These are phyloP conservation scores for Krasilnikovozyma curviuscula DNA, from an alignment of 768 basidiomycete genomes.

Conservation along the genomic window DNA sequence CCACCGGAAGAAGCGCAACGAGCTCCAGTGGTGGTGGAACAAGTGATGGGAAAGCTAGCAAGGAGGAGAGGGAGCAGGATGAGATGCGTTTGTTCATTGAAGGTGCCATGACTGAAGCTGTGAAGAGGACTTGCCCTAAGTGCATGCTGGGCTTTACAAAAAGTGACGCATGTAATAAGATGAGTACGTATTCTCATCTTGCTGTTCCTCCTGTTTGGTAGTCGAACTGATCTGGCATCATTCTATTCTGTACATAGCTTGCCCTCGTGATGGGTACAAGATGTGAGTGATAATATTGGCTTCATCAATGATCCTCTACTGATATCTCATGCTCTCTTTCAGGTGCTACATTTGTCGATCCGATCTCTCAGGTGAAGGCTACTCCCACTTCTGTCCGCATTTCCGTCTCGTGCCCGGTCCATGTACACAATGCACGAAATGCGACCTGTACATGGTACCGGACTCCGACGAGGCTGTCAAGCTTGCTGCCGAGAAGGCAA, in stretches of 20 bases:
- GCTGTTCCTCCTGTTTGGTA: background rate
- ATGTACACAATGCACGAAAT: constrained; percentile 5
- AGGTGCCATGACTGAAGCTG: constrained; percentile 8
- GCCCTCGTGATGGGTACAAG: constrained; percentile 10
- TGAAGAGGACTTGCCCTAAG: constrained; percentile 5
- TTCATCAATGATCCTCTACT: too few species aligned
- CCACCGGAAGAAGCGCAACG: too few species aligned
- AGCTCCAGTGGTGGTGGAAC: too few species aligned
- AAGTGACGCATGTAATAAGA: constrained; percentile 9
- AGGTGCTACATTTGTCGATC: constrained; percentile 10
- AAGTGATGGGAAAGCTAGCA: background rate
- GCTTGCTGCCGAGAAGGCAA: background rate
- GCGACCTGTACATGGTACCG: constrained; percentile 8
- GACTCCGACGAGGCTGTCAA: constrained; percentile 6
- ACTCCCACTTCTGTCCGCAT: constrained; percentile 11
- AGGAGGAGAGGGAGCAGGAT: constrained; percentile 8
- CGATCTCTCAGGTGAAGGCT: constrained; percentile 5
- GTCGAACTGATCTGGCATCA: background rate
- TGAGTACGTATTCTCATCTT: background rate
- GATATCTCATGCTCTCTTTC: background rate
- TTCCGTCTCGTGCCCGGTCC: background rate
- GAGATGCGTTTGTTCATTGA: constrained; percentile 8
- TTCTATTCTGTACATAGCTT: constrained; percentile 1
- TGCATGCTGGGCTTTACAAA: constrained; percentile 11
- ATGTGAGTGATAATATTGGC: too few species aligned